These are phyloP conservation scores for Eucalyptus pauciflora DNA, from an alignment of 345 rosid genomes.

Conservation along the genomic window DNA sequence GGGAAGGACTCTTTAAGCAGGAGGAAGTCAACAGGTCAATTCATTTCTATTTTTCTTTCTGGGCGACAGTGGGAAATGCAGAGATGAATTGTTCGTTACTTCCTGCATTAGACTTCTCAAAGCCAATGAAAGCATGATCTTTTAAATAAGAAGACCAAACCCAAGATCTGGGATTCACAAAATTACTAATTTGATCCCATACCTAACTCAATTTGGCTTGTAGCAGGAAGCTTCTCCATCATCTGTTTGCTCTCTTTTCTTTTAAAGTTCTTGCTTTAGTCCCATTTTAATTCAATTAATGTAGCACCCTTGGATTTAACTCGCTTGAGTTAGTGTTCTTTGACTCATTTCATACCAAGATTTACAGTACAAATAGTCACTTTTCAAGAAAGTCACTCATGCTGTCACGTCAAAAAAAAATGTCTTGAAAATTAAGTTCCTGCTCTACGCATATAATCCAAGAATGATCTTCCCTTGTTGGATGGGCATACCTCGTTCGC, in stretches of 20 bases:
- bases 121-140: not conserved
- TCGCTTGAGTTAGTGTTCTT: not conserved
- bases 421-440: not conserved
- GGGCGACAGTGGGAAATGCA: not conserved
- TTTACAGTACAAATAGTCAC: not conserved
- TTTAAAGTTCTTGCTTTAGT: not conserved
- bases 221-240: not conserved
- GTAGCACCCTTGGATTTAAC: not conserved
- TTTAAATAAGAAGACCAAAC: not conserved
- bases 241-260: not conserved
- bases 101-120: not conserved
- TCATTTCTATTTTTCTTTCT: not conserved
- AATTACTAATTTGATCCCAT: not conserved
- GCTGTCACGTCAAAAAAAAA: not conserved
- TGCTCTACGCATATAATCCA: accelerated
- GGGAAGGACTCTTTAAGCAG: not conserved
- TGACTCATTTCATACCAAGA: not conserved
- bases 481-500: not conserved
- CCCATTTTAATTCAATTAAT: not conserved
- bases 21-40: not conserved
- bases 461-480: not conserved
- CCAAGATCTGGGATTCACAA: not conserved
- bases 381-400: not conserved
- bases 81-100: not conserved
- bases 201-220: not conserved